Evolutionary conservation across 1,284 basidiomycete species (phyloP).

Genomic region (Cutaneotrichosporon mucoides): DNA sequence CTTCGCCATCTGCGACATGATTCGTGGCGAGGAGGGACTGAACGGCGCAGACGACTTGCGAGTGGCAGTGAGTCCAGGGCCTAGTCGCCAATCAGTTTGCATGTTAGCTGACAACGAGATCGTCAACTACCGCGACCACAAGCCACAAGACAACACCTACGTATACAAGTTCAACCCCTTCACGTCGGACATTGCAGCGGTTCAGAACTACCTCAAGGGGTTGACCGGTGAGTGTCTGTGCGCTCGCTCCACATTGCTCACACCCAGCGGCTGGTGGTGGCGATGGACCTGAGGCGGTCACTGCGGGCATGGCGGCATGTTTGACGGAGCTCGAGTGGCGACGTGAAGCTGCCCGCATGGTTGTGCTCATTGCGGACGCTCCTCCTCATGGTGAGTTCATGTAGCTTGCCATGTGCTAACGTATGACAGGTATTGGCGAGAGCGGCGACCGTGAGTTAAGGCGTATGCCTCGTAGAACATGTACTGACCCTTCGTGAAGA

Average conservation of each 20-base stretch:
- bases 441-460: slow-evolving; percentile 42
- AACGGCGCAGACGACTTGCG: slow-evolving; percentile 80
- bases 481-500: slow-evolving; percentile 48
- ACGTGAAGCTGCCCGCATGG: slow-evolving; percentile 83
- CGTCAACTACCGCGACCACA: slow-evolving; percentile 88
- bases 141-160: slow-evolving; percentile 91
- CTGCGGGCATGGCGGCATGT: slow-evolving; percentile 83
- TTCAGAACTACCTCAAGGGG: slow-evolving; percentile 74
- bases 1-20: slow-evolving; percentile 91
- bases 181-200: slow-evolving; percentile 80
- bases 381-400: slow-evolving; percentile 72
- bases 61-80: slow-evolving; percentile 60
- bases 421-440: slow-evolving; percentile 41
- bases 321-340: slow-evolving; percentile 85
- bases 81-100: background rate
- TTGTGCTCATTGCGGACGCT: slow-evolving; percentile 92
- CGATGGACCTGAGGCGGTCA: slow-evolving; percentile 97
- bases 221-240: slow-evolving; percentile 30
- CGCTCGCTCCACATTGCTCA: background rate
- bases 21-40: slow-evolving; percentile 90
- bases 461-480: background rate
- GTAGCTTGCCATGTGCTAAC: background rate
- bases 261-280: slow-evolving; percentile 87
- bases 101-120: slow-evolving; percentile 24
- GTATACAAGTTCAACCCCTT: slow-evolving; percentile 92